A percentile compares a stretch with the other conserved stretches of the same genome.
Conservation (phyloP, 306 rosid species). For the Cicer chorassanicum region DNA sequence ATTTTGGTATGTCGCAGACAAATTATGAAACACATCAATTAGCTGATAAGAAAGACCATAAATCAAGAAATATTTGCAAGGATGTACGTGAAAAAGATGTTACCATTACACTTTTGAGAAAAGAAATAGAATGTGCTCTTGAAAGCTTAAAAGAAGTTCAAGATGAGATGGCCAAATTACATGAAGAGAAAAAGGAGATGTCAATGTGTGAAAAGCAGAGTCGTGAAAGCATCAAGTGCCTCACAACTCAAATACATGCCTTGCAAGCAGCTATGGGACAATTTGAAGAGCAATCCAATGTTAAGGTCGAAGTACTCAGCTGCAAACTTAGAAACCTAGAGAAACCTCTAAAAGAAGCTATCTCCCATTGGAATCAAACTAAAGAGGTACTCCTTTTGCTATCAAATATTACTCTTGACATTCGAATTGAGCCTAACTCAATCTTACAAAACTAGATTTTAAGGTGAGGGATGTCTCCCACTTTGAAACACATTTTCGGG, state of each 20-base stretch:
- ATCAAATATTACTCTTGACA: neutral
- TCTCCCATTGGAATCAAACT: slow-evolving; percentile 58
- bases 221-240: slow-evolving; percentile 57
- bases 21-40: slow-evolving; percentile 48
- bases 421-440: neutral
- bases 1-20: slow-evolving; percentile 72
- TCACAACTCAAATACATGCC: slow-evolving; percentile 57
- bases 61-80: slow-evolving; percentile 47
- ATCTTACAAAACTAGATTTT: neutral
- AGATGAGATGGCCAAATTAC: slow-evolving; percentile 79
- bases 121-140: slow-evolving; percentile 84
- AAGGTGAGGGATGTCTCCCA: neutral
- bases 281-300: slow-evolving; percentile 66
- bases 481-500: neutral
- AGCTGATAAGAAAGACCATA: slow-evolving; percentile 42
- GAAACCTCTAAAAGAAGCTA: slow-evolving; percentile 61
- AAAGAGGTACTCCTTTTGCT: slow-evolving; percentile 62
- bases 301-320: slow-evolving; percentile 62
- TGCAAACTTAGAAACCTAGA: slow-evolving; percentile 57
- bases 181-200: slow-evolving; percentile 67
- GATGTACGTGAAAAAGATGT: slow-evolving; percentile 58
- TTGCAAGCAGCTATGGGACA: slow-evolving; percentile 60
- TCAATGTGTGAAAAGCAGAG: slow-evolving; percentile 58
- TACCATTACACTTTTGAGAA: slow-evolving; percentile 74
- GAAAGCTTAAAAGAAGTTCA: slow-evolving; percentile 79